A percentile compares a stretch with the other conserved stretches of the same genome.
Evolutionary conservation across 306 rosid species (phyloP).

Genomic region (Ceratonia siliqua): DNA sequence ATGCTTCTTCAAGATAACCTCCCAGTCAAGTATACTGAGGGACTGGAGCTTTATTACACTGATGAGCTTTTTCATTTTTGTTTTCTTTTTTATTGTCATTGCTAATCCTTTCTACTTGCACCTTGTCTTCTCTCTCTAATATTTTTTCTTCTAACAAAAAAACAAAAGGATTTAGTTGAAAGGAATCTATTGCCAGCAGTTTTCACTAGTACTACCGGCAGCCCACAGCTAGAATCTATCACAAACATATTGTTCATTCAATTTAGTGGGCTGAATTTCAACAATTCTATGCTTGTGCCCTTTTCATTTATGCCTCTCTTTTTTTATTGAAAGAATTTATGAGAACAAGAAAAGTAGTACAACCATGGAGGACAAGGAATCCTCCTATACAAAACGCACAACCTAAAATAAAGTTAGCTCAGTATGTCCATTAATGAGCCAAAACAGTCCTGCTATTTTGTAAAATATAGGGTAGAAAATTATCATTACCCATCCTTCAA

Average conservation of each 20-base stretch:
- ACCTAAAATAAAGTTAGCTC: neutral
- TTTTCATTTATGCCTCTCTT: neutral
- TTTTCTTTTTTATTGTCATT: neutral
- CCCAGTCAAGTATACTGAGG: neutral
- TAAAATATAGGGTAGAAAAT: conserved; percentile 2
- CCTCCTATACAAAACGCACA: neutral
- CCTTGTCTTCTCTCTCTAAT: no score
- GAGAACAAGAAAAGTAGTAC: neutral
- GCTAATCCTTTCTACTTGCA: no score
- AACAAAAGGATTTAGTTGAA: neutral
- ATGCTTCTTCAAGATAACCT: neutral
- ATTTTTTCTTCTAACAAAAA: no score
- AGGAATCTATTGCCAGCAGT: conserved; percentile 15
- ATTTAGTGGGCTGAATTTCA: neutral
- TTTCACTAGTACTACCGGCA: neutral
- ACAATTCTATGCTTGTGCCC: neutral
- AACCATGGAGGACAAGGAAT: neutral
- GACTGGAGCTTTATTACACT: neutral
- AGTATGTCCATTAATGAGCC: neutral
- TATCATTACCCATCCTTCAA: conserved; percentile 10
- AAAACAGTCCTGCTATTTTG: neutral
- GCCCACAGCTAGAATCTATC: conserved; percentile 3
- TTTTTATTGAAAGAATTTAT: neutral
- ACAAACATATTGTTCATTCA: neutral
- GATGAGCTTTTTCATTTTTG: neutral